phyloP scores from a whole-genome alignment of 176 grass and related monocot genomes.

The Oryza australiensis region DNA sequence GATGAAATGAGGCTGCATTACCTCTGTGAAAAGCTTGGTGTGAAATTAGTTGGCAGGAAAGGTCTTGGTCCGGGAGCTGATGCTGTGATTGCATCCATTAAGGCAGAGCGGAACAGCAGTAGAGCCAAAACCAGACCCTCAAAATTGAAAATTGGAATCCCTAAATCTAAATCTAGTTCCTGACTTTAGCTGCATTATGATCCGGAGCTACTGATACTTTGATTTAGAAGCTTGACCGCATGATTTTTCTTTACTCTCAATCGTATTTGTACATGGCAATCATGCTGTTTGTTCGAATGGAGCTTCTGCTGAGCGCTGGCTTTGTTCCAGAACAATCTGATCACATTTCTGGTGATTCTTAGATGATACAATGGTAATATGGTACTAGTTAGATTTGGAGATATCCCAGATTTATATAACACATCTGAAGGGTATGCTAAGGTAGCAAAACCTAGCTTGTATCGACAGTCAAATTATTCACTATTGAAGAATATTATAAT shows the following conservation, averaged over 20 bases:
- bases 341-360: background rate
- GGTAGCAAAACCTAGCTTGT: background rate
- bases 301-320: background rate
- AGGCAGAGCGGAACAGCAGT: constrained; percentile 70
- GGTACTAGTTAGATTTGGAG: constrained; percentile 4
- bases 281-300: background rate
- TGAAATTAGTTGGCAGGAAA: constrained; percentile 92
- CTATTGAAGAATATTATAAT: constrained; percentile 6
- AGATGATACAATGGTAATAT: background rate
- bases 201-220: constrained; percentile 1
- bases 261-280: background rate
- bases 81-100: constrained; percentile 88
- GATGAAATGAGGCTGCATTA: constrained; percentile 93
- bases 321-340: background rate
- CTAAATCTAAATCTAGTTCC: constrained; percentile 17
- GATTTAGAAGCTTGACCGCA: background rate
- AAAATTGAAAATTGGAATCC: constrained; percentile 44
- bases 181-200: constrained; percentile 14
- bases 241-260: background rate
- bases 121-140: constrained; percentile 50
- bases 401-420: background rate
- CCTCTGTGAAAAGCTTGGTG: constrained; percentile 76
- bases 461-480: background rate
- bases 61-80: constrained; percentile 82
- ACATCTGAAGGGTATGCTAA: background rate